Conservation (phyloP, 2,329 filamentous ascomycete genomes). For the Sporothrix humicola region DNA sequence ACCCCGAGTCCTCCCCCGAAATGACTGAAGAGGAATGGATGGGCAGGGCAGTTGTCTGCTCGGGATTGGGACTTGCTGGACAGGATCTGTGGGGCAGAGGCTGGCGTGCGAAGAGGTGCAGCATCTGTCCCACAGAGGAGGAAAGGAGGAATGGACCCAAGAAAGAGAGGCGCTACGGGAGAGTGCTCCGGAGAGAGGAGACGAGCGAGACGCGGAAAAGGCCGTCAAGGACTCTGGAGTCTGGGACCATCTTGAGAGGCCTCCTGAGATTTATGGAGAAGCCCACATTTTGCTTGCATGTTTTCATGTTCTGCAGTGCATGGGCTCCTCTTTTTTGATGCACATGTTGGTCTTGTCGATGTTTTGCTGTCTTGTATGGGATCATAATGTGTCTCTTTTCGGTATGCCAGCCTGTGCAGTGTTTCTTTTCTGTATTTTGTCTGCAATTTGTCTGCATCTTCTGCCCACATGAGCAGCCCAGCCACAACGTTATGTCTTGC, state of each 20-base stretch:
- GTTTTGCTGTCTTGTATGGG: background rate
- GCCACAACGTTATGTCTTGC: background rate
- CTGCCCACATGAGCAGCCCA: background rate
- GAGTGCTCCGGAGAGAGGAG: background rate
- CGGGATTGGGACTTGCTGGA: background rate
- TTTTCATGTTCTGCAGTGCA: background rate
- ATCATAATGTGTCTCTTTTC: background rate
- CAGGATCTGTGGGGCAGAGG: background rate
- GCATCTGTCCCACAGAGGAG: slow-evolving; percentile 1
- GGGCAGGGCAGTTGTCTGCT: background rate
- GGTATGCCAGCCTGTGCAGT: background rate
- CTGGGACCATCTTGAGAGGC: slow-evolving; percentile 7
- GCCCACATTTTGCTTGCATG: background rate
- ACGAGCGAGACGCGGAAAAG: background rate
- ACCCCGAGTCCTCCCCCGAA: too few relatives aligned
- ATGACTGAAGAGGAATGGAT: background rate
- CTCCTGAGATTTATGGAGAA: background rate
- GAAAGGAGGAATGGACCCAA: background rate
- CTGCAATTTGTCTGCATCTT: too few relatives aligned
- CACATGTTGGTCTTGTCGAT: slow-evolving; percentile 15
- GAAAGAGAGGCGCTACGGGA: background rate
- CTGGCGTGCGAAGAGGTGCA: slow-evolving; percentile 16
- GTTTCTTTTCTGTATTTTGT: background rate
- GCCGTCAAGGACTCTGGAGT: too few relatives aligned
- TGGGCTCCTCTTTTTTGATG: background rate